Evolutionary conservation across 352 stramenopile species (phyloP), one percentile per base, ranked within the genome.

Genomic region (Pythium folliculosum): DNA sequence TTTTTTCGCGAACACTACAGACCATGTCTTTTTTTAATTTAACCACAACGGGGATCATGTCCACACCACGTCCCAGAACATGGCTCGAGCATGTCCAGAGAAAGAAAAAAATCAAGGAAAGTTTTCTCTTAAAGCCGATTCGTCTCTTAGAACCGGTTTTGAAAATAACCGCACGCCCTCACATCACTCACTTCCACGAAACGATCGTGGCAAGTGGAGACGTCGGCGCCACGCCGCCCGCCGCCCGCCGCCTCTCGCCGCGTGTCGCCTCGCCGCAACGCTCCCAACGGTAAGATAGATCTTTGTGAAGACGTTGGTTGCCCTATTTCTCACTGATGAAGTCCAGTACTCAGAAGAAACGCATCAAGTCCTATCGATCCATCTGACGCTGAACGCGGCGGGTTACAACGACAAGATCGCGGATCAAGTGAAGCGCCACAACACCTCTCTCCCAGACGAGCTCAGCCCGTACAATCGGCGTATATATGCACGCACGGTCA

Each of bases 141-240:
- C 27, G 27, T 32, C 27, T 32, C 27, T 32, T 32, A 32, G 8
- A 53, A 53, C 47, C 47, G 47, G 47, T 53, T 37, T 35, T 17
- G 22, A n/a, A 53, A 53, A 53, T 48, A 53, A 53, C 22, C 14
- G 47, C 44, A 35, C 47, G 27, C 5, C 27, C 32, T 53, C 47
- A 21, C 47, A 22, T n/a, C 2, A 3, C 37, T 6, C 22, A 35
- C 3, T 53, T 53, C 22, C 48, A 16, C 7, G 50, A 56, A 43
- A 43, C 4, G 21, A 13, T 21, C 48, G 25, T 22, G 43, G 17
- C 43, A 12, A 12, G 43, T 1, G 10, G 43, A 2, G 27, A 32
- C 27, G 27, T 6, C 27, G 27, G 27, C 27, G 27, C 27, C 27
- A 5, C 27, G 27, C 27, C n/a, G n/a, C n/a, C n/a, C n/a, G n/a